phyloP scores from a whole-genome alignment of 495 filamentous ascomycete species.

The Paragyromitra xinjiangensis region DNA sequence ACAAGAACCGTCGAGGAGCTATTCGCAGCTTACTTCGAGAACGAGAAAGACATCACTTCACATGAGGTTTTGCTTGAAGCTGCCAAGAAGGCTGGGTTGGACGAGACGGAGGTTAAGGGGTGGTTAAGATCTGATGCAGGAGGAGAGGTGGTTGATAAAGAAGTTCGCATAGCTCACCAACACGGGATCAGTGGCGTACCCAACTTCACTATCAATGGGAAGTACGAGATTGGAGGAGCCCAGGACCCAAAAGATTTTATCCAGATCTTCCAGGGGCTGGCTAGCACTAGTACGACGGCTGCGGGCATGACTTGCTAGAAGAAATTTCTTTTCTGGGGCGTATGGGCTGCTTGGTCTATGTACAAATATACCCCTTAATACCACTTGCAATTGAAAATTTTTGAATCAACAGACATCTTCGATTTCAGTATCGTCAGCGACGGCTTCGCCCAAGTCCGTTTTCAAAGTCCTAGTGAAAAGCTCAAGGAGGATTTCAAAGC shows the following conservation, averaged over 20 bases:
- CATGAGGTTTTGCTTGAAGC: slow-evolving; percentile 68
- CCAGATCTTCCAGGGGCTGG: slow-evolving; percentile 40
- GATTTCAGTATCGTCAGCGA: slow-evolving; percentile 38
- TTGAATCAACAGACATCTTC: slow-evolving; percentile 47
- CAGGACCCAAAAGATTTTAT: slow-evolving; percentile 63
- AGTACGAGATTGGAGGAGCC: slow-evolving; percentile 71
- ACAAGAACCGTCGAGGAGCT: slow-evolving; percentile 72
- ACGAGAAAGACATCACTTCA: slow-evolving; percentile 78
- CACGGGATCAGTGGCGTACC: slow-evolving; percentile 76
- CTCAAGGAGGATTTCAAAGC: slow-evolving; percentile 90
- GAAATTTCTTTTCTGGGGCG: background rate
- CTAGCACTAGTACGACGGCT: background rate
- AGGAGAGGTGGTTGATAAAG: slow-evolving; percentile 73
- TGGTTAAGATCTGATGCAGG: slow-evolving; percentile 72
- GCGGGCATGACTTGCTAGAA: slow-evolving; percentile 38
- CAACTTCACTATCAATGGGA: slow-evolving; percentile 73
- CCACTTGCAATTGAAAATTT: slow-evolving; percentile 1
- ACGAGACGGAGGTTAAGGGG: slow-evolving; percentile 66
- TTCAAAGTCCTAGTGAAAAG: slow-evolving; percentile 81
- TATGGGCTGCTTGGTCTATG: background rate
- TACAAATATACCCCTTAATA: slow-evolving; percentile 29
- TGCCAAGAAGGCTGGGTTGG: slow-evolving; percentile 71
- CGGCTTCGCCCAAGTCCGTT: slow-evolving; percentile 71
- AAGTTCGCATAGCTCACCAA: slow-evolving; percentile 68
- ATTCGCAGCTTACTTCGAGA: slow-evolving; percentile 79